These are phyloP conservation scores for Collybia mongolica DNA, from an alignment of 768 basidiomycete genomes.

Conservation along the genomic window DNA sequence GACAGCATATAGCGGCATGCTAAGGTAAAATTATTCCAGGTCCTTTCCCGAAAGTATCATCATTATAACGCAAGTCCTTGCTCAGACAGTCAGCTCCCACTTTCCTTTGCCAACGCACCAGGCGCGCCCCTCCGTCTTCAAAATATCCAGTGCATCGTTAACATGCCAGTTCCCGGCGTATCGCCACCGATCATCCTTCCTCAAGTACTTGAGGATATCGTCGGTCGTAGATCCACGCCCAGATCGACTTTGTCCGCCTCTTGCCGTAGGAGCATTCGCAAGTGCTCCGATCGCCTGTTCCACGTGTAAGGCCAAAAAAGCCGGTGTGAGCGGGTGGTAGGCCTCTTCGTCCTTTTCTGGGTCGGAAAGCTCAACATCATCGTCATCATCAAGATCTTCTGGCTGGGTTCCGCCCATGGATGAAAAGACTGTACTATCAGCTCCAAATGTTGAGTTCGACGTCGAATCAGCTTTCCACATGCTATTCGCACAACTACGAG, in stretches of 20 bases:
- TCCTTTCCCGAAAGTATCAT: background rate
- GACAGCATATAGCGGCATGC: too few relatives aligned
- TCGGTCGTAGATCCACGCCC: slow-evolving; percentile 26
- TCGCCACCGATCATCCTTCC: slow-evolving; percentile 63
- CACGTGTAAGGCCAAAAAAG: slow-evolving; percentile 46
- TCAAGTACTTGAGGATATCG: slow-evolving; percentile 46
- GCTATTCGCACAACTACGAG: slow-evolving; percentile 21
- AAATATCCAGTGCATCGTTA: slow-evolving; percentile 53
- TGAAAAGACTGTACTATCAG: slow-evolving; percentile 30
- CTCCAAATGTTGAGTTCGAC: slow-evolving; percentile 20
- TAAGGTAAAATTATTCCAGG: too few relatives aligned
- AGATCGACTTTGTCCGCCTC: slow-evolving; percentile 16
- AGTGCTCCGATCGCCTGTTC: slow-evolving; percentile 42
- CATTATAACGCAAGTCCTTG: background rate
- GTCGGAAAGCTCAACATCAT: slow-evolving; percentile 56
- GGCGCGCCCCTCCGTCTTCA: slow-evolving; percentile 36
- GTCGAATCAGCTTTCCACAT: slow-evolving; percentile 50
- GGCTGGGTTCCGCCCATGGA: slow-evolving; percentile 10
- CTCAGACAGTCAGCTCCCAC: slow-evolving; percentile 37
- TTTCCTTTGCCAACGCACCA: slow-evolving; percentile 35
- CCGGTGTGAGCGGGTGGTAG: slow-evolving; percentile 60
- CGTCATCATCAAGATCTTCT: slow-evolving; percentile 28
- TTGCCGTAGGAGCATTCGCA: slow-evolving; percentile 8
- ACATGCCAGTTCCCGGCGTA: slow-evolving; percentile 64
- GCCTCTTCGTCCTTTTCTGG: slow-evolving; percentile 60